Evolutionary conservation across 208 protist genomes (phyloP).

Genomic region (Trypanosomatidae sp.): DNA sequence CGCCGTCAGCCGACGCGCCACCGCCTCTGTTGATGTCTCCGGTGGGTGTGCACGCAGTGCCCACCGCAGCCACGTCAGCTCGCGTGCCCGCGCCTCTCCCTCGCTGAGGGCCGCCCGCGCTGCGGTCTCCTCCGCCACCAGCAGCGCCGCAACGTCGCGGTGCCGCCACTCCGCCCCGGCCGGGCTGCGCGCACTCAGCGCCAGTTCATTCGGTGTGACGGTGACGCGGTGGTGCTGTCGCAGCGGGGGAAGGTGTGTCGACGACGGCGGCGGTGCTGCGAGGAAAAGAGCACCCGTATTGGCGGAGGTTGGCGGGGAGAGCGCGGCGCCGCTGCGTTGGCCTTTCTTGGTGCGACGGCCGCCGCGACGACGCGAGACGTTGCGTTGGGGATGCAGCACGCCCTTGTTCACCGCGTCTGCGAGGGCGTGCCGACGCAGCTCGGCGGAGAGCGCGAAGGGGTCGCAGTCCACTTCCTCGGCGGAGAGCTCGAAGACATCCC

Average conservation of each 20-base stretch:
- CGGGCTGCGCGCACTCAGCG: too few relatives aligned
- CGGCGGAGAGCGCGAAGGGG: constrained; percentile 6
- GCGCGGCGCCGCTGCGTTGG: not conserved
- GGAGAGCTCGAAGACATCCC: not conserved
- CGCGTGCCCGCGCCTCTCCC: constrained; percentile 9
- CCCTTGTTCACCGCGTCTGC: constrained; percentile 9
- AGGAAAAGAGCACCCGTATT: too few relatives aligned
- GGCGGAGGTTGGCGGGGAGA: too few relatives aligned
- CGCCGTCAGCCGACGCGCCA: not conserved
- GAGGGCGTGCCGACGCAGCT: constrained; percentile 11
- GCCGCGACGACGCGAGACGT: too few relatives aligned
- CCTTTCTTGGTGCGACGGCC: not conserved
- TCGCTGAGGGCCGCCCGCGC: not conserved
- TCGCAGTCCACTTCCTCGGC: not conserved
- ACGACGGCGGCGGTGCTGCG: too few relatives aligned
- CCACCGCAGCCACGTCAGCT: constrained; percentile 18
- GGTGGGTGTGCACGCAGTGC: constrained; percentile 9
- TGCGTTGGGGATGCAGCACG: constrained; percentile 1
- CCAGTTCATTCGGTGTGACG: too few relatives aligned
- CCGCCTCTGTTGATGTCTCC: not conserved
- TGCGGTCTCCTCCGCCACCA: constrained; percentile 10
- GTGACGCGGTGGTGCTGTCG: too few relatives aligned
- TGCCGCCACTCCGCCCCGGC: too few relatives aligned
- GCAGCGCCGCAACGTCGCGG: too few relatives aligned
- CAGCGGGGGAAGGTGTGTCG: too few relatives aligned